Percentiles rank a stretch among this genome's conserved stretches.
phyloP scores from a whole-genome alignment of 345 rosid species.

The Syzygium jambos region DNA sequence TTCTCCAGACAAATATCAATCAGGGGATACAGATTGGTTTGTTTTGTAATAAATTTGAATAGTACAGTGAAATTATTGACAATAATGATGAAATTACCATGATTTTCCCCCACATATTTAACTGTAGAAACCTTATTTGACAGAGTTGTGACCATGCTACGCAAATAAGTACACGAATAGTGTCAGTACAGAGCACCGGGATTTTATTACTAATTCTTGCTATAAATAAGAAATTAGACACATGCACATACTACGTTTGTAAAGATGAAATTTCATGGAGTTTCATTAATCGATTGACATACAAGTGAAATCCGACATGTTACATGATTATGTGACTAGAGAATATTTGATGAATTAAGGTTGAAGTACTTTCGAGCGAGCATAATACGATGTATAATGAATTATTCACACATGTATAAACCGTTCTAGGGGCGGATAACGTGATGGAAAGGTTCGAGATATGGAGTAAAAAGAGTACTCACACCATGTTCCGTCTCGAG shows the following conservation, averaged over 20 bases:
- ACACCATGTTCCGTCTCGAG: too few species aligned
- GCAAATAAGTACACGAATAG: background rate
- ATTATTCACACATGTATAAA: background rate
- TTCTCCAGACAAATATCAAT: background rate
- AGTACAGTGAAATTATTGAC: background rate
- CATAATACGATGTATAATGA: background rate
- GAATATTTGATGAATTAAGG: background rate
- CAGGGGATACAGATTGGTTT: background rate
- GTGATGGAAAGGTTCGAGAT: background rate
- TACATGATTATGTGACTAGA: background rate
- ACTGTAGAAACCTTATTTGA: background rate
- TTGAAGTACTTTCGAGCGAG: background rate
- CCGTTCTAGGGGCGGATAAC: background rate
- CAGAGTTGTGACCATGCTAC: background rate
- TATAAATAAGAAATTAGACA: background rate
- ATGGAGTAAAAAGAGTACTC: too few species aligned
- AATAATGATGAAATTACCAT: background rate
- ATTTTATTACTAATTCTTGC: background rate
- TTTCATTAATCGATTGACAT: background rate
- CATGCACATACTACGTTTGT: background rate
- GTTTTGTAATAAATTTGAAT: background rate
- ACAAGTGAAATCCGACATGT: background rate
- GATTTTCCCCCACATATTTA: background rate
- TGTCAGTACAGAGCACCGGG: rapidly evolving
- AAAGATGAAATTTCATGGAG: background rate